Evolutionary conservation across 192 early-diverging fungal genomes (phyloP), one percentile per base, ranked within the genome.

Genomic region (Rhizophagus prolifer): DNA sequence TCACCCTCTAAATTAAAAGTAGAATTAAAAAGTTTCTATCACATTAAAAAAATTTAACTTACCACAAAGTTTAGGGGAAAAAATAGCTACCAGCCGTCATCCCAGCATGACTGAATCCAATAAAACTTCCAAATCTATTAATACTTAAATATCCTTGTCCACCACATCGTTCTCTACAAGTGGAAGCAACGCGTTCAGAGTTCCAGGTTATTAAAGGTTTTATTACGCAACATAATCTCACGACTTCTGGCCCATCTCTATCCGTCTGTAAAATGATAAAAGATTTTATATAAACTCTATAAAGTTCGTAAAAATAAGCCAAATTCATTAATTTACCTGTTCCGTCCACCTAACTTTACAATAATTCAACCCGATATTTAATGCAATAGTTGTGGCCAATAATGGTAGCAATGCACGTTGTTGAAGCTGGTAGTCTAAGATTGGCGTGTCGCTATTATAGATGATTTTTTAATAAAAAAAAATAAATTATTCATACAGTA

Each of bases 361-460:
- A 84, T 94, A 90, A 86, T 92, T 92, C 65, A 92, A 78, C n/a
- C 91, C 91, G 84, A 94, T 89, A 80, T 92, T 92, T 68, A 92
- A 79, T 44, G 82, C 90, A 47, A 91, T 83, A 21, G 91, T 90
- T 50, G 85, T 79, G 10, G 87, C 86, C 50, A 94, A 79, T 14
- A 94, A 78, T 21, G 92, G 92, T 34, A 94, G 70, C 58, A 94
- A 78, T 8, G 92, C 92, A 28, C 87, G 84, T 77, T 94, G 92
- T 80, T 94, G 92, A 54, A 94, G 82, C 81, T 94, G 92, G 85
- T 92, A 94, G 23, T 79, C 84, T 58, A 92, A 83, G 76, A 94
- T 94, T 4, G 92, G 88, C 13, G 91, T 91, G 74, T 94, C 91
- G 62, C 85, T 85, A 63, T 23, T 14, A 59, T 5, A 28, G 16